Evolutionary conservation across 2,329 filamentous ascomycete species (phyloP), one percentile per base, ranked within the genome.

Genomic region (Colletotrichum orchidophilum): DNA sequence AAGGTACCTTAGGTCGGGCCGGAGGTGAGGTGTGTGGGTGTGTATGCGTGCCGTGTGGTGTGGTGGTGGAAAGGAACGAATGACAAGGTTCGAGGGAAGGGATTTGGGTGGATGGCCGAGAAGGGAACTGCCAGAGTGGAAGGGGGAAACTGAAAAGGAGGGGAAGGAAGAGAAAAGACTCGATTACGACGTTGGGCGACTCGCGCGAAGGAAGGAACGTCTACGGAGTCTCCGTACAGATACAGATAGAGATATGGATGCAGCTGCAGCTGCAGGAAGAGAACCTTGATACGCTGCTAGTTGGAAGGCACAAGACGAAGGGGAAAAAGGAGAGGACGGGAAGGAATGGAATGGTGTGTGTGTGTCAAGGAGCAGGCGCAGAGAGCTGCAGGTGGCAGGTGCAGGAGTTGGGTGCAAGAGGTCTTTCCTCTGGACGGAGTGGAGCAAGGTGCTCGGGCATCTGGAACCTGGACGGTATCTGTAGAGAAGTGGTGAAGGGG

Each of bases 151-250:
- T 26, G 11, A 61, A 26, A 35, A 49, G 29, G 42, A 46, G 39
- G 46, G 50, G 33, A 26, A 57, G 35, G 7, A 50, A 29, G 27
- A 46, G 29, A 50, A 13, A 58, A 33, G 57, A 54, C 21, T 64
- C 59, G 66, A 53, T 29, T 52, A 55, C 65, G 39, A 62, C 42
- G 15, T 49, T 62, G 42, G 49, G 35, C 62, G 62, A 64, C 52
- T 64, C 62, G 62, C 35, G 39, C 52, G 35, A 24, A 13, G 59
- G 29, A 59, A 35, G 27, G 27, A 9, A 18, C 27, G 53, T 8
- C 21, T 24, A 13, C 26, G 54, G 26, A 46, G n/a, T n/a, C n/a
- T n/a, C n/a, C n/a, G n/a, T n/a, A n/a, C n/a, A n/a, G n/a, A n/a
- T n/a, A n/a, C 13, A 15, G 15, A 12, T 26, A 7, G 29, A 57